These are phyloP conservation scores for Sarocladium oryzae DNA, from an alignment of 2,329 filamentous ascomycete genomes.

Conservation along the genomic window DNA sequence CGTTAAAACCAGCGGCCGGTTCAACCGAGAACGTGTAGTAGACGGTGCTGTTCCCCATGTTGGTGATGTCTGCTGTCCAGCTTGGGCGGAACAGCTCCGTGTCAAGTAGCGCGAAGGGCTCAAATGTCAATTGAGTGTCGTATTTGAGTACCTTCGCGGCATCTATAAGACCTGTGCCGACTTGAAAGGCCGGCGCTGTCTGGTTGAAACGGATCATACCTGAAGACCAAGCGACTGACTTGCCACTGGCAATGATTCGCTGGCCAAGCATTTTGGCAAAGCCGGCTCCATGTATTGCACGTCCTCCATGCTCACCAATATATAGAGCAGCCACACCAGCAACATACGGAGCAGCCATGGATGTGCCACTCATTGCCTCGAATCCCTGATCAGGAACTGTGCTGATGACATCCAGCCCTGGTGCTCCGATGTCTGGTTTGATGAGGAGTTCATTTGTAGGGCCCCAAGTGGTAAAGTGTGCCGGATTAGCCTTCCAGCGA, in stretches of 20 bases:
- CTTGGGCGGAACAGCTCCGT: conserved; percentile 33
- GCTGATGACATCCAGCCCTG: conserved; percentile 43
- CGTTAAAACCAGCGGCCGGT: conserved; percentile 32
- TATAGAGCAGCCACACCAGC: conserved; percentile 44
- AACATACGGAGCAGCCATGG: conserved; percentile 49
- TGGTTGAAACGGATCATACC: conserved; percentile 16
- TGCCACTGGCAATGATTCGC: conserved; percentile 29
- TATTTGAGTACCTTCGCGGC: conserved; percentile 36
- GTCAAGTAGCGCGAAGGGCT: conserved; percentile 43
- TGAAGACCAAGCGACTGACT: conserved; percentile 23
- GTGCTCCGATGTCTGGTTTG: conserved; percentile 44
- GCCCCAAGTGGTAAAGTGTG: conserved; percentile 44
- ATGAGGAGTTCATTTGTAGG: conserved; percentile 43
- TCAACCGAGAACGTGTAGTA: conserved; percentile 36
- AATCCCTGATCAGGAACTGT: conserved; percentile 39
- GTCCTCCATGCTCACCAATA: conserved; percentile 34
- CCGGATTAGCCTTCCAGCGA: conserved; percentile 28
- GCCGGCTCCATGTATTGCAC: conserved; percentile 28
- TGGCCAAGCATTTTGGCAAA: conserved; percentile 26
- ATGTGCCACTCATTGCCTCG: conserved; percentile 44
- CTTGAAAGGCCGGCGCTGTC: conserved; percentile 30
- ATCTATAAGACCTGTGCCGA: conserved; percentile 41
- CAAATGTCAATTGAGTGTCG: conserved; percentile 27
- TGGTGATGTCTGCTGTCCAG: conserved; percentile 34
- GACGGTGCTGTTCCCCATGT: conserved; percentile 31